These are phyloP conservation scores for Ogataea pini DNA, from an alignment of 805 yeast species.

Conservation along the genomic window DNA sequence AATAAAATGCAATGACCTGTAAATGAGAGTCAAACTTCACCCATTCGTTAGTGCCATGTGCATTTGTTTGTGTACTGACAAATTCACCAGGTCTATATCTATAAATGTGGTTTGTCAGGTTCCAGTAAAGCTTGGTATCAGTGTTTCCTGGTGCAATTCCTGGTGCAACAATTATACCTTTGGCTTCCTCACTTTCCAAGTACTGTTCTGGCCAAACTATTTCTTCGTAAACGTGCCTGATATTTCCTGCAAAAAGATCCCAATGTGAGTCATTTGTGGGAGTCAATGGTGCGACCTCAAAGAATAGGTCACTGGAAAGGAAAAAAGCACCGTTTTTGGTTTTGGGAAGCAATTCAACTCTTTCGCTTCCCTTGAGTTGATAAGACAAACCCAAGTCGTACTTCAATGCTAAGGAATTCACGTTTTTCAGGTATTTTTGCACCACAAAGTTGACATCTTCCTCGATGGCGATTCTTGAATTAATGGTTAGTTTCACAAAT, in stretches of 20 bases:
- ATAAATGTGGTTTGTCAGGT: constrained; percentile 53
- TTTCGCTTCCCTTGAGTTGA: constrained; percentile 33
- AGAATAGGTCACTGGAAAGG: constrained; percentile 27
- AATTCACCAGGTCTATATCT: constrained; percentile 52
- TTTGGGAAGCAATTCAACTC: constrained; percentile 23
- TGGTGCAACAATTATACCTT: constrained; percentile 43
- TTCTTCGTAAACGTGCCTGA: constrained; percentile 57
- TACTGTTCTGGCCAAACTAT: constrained; percentile 38
- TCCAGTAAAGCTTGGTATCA: constrained; percentile 62
- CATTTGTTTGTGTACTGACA: constrained; percentile 28
- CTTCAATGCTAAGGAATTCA: constrained; percentile 44
- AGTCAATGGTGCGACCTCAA: constrained; percentile 44
- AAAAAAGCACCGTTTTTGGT: constrained; percentile 45
- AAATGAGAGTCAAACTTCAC: constrained; percentile 53
- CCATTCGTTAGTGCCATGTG: constrained; percentile 66
- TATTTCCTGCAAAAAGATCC: constrained; percentile 50
- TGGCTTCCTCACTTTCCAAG: constrained; percentile 9
- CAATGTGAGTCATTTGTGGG: constrained; percentile 39
- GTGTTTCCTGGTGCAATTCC: constrained; percentile 59
- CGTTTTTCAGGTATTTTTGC: constrained; percentile 40
- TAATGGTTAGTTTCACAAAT: constrained; percentile 48
- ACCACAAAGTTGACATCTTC: constrained; percentile 46
- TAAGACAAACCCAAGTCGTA: constrained; percentile 47
- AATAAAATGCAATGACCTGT: constrained; percentile 53
- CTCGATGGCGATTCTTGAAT: constrained; percentile 64